Evolutionary conservation across 2,329 filamentous ascomycete species (phyloP).

Genomic region (Colletotrichum sp.): DNA sequence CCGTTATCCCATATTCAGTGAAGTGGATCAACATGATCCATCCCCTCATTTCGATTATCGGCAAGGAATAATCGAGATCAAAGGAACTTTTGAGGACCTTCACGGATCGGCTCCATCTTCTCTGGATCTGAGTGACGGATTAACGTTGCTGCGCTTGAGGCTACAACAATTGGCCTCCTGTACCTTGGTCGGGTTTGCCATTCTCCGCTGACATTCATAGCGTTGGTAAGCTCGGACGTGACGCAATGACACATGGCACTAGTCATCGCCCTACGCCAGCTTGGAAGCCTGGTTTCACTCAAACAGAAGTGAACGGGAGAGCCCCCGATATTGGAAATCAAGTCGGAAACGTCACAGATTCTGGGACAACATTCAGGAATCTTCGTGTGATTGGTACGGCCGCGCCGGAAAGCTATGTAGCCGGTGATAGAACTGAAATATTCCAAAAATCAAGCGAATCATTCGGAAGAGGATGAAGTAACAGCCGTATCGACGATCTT

Average conservation of each 20-base stretch:
- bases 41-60: background rate
- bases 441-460: background rate
- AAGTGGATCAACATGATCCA: background rate
- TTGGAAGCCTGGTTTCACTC: background rate
- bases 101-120: background rate
- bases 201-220: background rate
- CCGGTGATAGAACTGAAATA: background rate
- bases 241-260: background rate
- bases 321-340: background rate
- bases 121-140: background rate
- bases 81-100: too few species aligned
- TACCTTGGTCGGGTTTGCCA: background rate
- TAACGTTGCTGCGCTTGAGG: background rate
- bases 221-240: background rate
- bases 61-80: background rate
- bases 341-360: background rate
- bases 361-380: background rate
- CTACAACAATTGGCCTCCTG: background rate
- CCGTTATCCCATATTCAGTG: background rate
- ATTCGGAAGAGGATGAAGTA: background rate
- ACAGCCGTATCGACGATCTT: conserved; percentile 25
- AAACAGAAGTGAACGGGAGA: background rate
- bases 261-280: background rate
- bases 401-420: background rate
- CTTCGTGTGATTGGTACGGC: background rate